Evolutionary conservation across 768 basidiomycete species (phyloP), one percentile per base, ranked within the genome.

Genomic region (Jaapia argillacea): DNA sequence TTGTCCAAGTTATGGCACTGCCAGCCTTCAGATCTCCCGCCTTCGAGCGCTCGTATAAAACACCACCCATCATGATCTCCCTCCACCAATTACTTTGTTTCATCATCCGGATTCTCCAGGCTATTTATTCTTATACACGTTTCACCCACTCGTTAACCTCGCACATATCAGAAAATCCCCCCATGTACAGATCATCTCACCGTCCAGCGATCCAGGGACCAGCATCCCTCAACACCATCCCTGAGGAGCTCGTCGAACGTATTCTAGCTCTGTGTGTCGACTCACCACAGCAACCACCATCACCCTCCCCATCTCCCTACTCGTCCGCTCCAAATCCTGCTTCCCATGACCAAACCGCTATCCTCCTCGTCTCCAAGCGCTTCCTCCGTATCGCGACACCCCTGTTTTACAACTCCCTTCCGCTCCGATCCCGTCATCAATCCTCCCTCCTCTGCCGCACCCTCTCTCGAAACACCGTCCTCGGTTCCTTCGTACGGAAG

Each of bases 311-410:
- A 31, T 50, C 20, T 4, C 42, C 24, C 28, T 51, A 16, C 26
- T 46, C 41, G 43, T 41, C 24, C 58, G 48, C 40, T 45, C 53
- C 50, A 33, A 24, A 41, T 12, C 26, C 24, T 12, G 27, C 41
- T n/a, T 33, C 35, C 18, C 44, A 46, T 36, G 47, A 55, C 21
- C 58, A 56, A 7, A 48, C 57, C 2, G 60, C 72, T 3, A 62
- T 68, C 1, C 65, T 79, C n/a, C 65, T 71, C 36, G 71, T 75
- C 36, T 77, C 58, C 28, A 66, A 57, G 28, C 52, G 60, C 21
- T 73, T 78, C 58, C 54, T 65, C 40, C 66, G 79, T 44, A 76
- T 80, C 43, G 65, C 63, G 1, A 64, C 66, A 0, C 77, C 76
- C 1, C 62, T 76, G 7, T 64, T 74, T 45, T 78, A 79, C 59